Evolutionary conservation across 2,329 filamentous ascomycete species (phyloP), one percentile per base, ranked within the genome.

Genomic region (Westerdykella aurantiaca): DNA sequence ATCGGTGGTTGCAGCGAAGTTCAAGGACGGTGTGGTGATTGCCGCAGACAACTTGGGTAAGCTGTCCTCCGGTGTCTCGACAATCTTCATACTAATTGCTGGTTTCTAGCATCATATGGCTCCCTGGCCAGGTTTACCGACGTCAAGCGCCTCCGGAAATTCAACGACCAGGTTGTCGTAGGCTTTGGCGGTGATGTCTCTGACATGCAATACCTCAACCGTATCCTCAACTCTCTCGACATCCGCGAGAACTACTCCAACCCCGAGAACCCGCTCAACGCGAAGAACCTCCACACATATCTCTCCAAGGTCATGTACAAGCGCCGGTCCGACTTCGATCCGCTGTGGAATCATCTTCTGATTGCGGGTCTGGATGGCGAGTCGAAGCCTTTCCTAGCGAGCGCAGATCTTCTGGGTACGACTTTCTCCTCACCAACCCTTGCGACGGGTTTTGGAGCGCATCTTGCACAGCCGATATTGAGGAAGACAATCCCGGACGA

Each of bases 141-240:
- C 69, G 88, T 97, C 67, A 94, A 96, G 75, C 90, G 93, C 65
- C 84, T 98, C 56, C 88, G 88, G 60, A 79, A 82, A 58, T 97
- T 97, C 72, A 88, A 89, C 72, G 78, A 83, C 54, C 81, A 83
- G 53, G 83, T 88, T 23, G 80, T 97, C 48, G 78, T 98, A 63
- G 93, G 93, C 61, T 95, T 97, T 73, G 88, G 89, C 68, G 93
- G 93, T 69, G 93, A 98, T 74, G 85, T 98, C 59, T 95, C 88
- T 53, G 93, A 98, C 76, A 97, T 98, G 93, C 93, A 98, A 76
- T 94, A 94, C 76, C 82, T 98, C 56, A 86, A 95, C 79, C 84
- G 93, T 58, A 82, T 95, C 63, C 84, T 98, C 57, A 84, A 80
- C 63, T 85, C 87, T 51, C 85, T 97, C 59, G 82, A 86, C 67